Conservation (phyloP, 768 basidiomycete genomes). For the Rhizopogon rudus region DNA sequence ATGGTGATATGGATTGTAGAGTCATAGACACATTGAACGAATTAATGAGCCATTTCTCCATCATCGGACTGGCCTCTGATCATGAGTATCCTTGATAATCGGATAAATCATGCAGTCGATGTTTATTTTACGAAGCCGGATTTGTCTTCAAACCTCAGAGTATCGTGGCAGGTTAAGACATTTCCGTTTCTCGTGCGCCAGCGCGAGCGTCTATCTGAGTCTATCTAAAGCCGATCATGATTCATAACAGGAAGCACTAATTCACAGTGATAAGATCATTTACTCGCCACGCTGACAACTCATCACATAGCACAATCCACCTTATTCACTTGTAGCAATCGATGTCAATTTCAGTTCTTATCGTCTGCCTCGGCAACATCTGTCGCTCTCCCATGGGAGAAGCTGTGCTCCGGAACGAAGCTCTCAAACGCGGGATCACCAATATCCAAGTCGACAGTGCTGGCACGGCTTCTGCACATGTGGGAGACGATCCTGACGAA, state of each 20-base stretch:
- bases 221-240: too few relatives aligned
- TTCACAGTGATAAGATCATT: not conserved
- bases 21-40: not conserved
- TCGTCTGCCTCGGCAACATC: conserved; percentile 82
- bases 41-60: not conserved
- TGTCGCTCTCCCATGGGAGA: conserved; percentile 93
- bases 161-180: too few relatives aligned
- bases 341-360: conserved; percentile 49
- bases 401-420: conserved; percentile 72
- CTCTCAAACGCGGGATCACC: conserved; percentile 52
- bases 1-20: not conserved
- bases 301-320: too few relatives aligned
- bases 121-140: too few relatives aligned
- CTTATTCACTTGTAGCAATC: not conserved
- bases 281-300: not conserved
- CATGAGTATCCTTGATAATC: too few relatives aligned
- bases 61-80: not conserved
- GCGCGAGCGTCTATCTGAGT: too few relatives aligned
- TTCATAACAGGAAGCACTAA: too few relatives aligned
- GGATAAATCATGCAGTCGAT: too few relatives aligned
- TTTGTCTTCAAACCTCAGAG: too few relatives aligned
- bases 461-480: conserved; percentile 81
- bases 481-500: conserved; percentile 79
- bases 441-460: conserved; percentile 76
- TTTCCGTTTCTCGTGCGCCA: too few relatives aligned